phyloP scores from a whole-genome alignment of 1,139 yeast genomes.

The Geotrichum phurueaensis region DNA sequence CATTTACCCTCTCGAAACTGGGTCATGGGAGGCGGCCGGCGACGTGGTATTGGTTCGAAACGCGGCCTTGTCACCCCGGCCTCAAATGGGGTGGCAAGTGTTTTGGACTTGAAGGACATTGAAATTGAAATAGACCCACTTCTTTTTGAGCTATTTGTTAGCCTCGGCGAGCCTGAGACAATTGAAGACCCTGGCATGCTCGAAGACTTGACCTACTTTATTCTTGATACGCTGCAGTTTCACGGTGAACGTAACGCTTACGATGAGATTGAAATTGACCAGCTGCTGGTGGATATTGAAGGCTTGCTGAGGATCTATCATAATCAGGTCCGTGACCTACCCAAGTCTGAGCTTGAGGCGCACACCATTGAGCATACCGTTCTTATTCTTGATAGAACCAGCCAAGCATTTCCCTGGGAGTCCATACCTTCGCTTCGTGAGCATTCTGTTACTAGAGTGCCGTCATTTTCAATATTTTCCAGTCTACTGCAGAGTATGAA shows the following conservation, averaged over 20 bases:
- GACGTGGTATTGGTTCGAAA: constrained; percentile 5
- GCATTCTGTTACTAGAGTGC: constrained; percentile 66
- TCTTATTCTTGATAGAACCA: constrained; percentile 57
- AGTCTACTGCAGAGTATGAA: constrained; percentile 36
- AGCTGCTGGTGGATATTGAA: constrained; percentile 44
- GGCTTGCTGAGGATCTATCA: constrained; percentile 39
- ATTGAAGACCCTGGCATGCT: constrained; percentile 39
- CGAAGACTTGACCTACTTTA: constrained; percentile 60
- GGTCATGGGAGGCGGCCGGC: constrained; percentile 12
- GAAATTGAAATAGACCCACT: constrained; percentile 45
- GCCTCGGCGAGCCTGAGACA: constrained; percentile 39
- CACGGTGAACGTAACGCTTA: constrained; percentile 62
- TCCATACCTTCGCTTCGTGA: constrained; percentile 52
- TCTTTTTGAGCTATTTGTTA: constrained; percentile 49
- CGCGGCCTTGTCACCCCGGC: background rate
- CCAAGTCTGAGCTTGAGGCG: background rate
- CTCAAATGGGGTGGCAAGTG: background rate
- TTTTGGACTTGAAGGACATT: constrained; percentile 10
- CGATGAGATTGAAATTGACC: constrained; percentile 58
- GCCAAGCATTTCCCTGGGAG: constrained; percentile 84
- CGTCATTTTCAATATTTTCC: constrained; percentile 52
- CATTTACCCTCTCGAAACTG: constrained; percentile 34
- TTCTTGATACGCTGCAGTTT: constrained; percentile 53
- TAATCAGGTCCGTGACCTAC: constrained; percentile 14
- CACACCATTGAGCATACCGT: constrained; percentile 48